Conservation (phyloP, 2,329 filamentous ascomycete species). For the Hypoxylon sp. region DNA sequence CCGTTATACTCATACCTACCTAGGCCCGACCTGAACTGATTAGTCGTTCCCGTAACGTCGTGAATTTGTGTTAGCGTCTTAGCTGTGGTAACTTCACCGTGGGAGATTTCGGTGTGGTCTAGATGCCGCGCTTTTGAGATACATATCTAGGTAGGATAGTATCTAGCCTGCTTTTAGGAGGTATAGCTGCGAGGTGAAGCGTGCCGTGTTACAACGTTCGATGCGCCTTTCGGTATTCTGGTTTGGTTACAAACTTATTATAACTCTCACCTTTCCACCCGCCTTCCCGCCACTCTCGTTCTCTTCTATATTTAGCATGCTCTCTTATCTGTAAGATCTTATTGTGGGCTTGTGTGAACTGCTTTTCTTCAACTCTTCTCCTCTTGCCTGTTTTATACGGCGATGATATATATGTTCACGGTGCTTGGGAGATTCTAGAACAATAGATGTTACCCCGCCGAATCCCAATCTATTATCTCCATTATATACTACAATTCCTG, state of each 20-base stretch:
- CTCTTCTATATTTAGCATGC: not conserved
- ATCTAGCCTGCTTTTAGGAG: not conserved
- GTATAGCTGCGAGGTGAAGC: not conserved
- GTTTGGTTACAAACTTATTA: not conserved
- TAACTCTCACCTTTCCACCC: not conserved
- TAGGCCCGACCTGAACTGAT: not conserved
- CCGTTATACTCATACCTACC: slow-evolving; percentile 5
- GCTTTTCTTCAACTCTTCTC: not conserved
- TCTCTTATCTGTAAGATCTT: not conserved
- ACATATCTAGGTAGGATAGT: no score
- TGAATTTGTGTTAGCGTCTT: slow-evolving; percentile 2
- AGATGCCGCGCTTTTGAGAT: not conserved
- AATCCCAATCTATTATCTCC: not conserved
- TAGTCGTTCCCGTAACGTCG: not conserved
- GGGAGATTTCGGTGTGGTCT: not conserved
- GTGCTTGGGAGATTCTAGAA: not conserved
- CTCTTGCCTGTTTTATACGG: not conserved
- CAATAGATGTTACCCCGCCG: not conserved
- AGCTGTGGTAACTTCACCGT: not conserved
- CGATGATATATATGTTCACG: not conserved
- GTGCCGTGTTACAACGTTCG: not conserved
- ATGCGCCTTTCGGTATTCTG: not conserved
- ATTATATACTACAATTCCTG: not conserved
- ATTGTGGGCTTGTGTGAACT: not conserved
- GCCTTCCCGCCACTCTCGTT: not conserved